These are phyloP conservation scores for Pachysandra terminalis DNA, from an alignment of 164 flowering plant genomes.

Conservation along the genomic window DNA sequence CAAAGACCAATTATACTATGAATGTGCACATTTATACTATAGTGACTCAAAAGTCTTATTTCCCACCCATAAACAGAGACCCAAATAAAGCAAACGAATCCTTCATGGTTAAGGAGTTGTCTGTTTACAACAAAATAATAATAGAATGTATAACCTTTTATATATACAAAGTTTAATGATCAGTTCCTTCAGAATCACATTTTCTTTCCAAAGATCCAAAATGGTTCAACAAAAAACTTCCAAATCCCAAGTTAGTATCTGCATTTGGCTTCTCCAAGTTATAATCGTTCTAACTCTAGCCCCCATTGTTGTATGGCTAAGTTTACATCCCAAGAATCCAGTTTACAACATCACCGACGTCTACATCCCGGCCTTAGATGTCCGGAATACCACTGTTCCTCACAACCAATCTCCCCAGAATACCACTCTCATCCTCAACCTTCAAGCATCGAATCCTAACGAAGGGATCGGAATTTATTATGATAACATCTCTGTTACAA, in stretches of 20 bases:
- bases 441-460: slow-evolving; percentile 27
- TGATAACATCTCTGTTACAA: slow-evolving; percentile 1
- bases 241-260: background rate
- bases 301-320: slow-evolving; percentile 17
- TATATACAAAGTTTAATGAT: no score
- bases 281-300: slow-evolving; percentile 15
- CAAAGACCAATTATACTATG: no score
- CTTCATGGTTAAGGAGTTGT: background rate
- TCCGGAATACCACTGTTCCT: slow-evolving; percentile 5
- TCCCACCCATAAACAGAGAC: background rate
- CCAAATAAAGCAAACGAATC: background rate
- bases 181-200: background rate
- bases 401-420: background rate
- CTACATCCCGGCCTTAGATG: slow-evolving; percentile 6
- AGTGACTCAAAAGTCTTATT: background rate
- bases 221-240: background rate
- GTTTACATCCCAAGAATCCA: slow-evolving; percentile 22
- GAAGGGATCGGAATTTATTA: slow-evolving; percentile 15
- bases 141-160: no score
- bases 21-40: no score
- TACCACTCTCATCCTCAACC: slow-evolving; percentile 8
- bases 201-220: background rate
- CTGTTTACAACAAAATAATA: no score
- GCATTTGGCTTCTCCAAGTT: slow-evolving; percentile 21
- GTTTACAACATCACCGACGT: slow-evolving; percentile 8